phyloP scores from a whole-genome alignment of 2,329 filamentous ascomycete genomes.

The Aureobasidium sp. region DNA sequence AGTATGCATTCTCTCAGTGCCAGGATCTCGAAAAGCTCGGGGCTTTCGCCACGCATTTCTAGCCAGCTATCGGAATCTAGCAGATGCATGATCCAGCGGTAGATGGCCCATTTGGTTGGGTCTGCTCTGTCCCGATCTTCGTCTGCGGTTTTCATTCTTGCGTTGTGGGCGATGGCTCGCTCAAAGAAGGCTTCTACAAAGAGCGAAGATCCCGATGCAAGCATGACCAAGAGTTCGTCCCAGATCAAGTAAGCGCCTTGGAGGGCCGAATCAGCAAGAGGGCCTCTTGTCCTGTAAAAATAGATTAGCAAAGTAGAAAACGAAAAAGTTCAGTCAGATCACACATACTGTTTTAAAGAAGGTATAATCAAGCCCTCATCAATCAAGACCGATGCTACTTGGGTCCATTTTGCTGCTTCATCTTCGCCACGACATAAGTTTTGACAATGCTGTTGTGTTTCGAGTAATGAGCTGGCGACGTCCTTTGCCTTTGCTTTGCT shows the following conservation, averaged over 20 bases:
- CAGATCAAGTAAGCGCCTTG: slow-evolving; percentile 38
- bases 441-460: slow-evolving; percentile 4
- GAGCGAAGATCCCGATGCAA: neutral
- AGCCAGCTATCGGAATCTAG: slow-evolving; percentile 29
- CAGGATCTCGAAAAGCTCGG: slow-evolving; percentile 5
- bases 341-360: slow-evolving; percentile 23
- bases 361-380: slow-evolving; percentile 30
- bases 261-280: slow-evolving; percentile 21
- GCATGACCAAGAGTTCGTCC: slow-evolving; percentile 27
- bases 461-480: neutral
- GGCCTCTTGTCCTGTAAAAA: neutral
- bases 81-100: slow-evolving; percentile 43
- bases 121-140: slow-evolving; percentile 25
- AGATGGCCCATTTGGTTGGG: slow-evolving; percentile 25
- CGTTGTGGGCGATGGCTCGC: slow-evolving; percentile 5
- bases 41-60: slow-evolving; percentile 17
- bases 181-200: slow-evolving; percentile 11
- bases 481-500: slow-evolving; percentile 2
- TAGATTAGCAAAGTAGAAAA: slow-evolving; percentile 10
- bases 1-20: slow-evolving; percentile 26
- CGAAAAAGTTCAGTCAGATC: neutral
- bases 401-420: slow-evolving; percentile 4
- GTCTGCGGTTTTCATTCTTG: neutral
- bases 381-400: slow-evolving; percentile 22
- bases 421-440: neutral